These are phyloP conservation scores for Phytophthora niederhauseri DNA, from an alignment of 352 stramenopile genomes.

Conservation along the genomic window DNA sequence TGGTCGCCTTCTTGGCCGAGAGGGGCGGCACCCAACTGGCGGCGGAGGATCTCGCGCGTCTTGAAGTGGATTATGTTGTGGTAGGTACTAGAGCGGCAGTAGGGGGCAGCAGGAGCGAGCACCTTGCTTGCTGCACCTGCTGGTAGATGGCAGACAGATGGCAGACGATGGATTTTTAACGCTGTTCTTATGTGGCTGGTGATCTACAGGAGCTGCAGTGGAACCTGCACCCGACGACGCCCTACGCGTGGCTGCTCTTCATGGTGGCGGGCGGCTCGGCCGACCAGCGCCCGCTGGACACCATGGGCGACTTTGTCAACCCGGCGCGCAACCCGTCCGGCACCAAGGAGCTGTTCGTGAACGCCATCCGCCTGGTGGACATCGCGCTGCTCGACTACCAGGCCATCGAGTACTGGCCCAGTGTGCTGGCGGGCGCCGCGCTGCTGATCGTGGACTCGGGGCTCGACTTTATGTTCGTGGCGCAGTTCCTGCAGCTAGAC, in stretches of 20 bases:
- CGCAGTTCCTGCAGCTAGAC: slow-evolving; percentile 82
- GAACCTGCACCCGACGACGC: slow-evolving; percentile 80
- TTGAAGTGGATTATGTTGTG: slow-evolving; percentile 67
- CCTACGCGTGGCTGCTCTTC: slow-evolving; percentile 80
- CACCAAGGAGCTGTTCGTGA: slow-evolving; percentile 77
- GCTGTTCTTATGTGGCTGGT: slow-evolving; percentile 12
- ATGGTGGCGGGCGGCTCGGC: slow-evolving; percentile 70
- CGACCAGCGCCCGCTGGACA: slow-evolving; percentile 65
- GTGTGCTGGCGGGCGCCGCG: slow-evolving; percentile 71
- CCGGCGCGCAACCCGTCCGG: slow-evolving; percentile 59
- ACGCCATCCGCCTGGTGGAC: slow-evolving; percentile 73
- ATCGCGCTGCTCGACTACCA: slow-evolving; percentile 80
- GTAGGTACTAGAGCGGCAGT: slow-evolving; percentile 32
- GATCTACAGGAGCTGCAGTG: slow-evolving; percentile 73
- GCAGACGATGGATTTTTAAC: slow-evolving; percentile 12
- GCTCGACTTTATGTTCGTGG: slow-evolving; percentile 81
- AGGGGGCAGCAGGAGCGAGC: background rate
- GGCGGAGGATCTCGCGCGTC: slow-evolving; percentile 58
- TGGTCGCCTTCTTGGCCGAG: slow-evolving; percentile 66
- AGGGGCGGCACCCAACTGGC: slow-evolving; percentile 48
- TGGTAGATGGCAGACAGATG: slow-evolving; percentile 9
- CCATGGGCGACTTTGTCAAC: slow-evolving; percentile 80
- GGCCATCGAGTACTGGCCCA: slow-evolving; percentile 78
- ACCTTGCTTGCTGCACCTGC: background rate
- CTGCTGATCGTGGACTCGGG: slow-evolving; percentile 71